Percentiles rank a stretch among this genome's conserved stretches.
Evolutionary conservation across 768 basidiomycete species (phyloP).

Genomic region (Cubamyces lactineus): DNA sequence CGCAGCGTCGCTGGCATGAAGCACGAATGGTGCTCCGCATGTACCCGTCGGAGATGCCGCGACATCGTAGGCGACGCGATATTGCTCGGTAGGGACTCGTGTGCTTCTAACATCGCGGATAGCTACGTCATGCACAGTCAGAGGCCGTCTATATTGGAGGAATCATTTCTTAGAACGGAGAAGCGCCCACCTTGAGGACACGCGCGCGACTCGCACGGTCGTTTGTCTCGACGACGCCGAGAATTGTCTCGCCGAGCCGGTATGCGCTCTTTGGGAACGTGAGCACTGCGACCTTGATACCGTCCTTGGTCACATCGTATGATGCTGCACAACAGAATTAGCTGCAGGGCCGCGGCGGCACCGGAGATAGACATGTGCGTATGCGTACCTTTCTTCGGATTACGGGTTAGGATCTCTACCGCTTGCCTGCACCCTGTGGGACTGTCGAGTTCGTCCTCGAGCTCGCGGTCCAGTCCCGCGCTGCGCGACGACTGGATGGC

Average conservation of each 20-base stretch:
- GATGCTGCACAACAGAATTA: constrained; percentile 56
- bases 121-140: constrained; percentile 50
- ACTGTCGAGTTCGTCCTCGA: constrained; percentile 46
- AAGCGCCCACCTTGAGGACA: constrained; percentile 74
- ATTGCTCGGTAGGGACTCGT: constrained; percentile 76
- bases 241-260: constrained; percentile 88
- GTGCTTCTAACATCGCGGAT: constrained; percentile 86
- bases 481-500: constrained; percentile 17
- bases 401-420: constrained; percentile 88
- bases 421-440: constrained; percentile 73
- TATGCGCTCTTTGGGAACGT: constrained; percentile 93
- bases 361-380: too few relatives aligned
- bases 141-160: background rate
- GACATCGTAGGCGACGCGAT: constrained; percentile 52
- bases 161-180: background rate
- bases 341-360: background rate
- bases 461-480: constrained; percentile 31
- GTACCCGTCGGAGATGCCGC: constrained; percentile 67
- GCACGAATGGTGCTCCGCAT: constrained; percentile 85
- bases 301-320: constrained; percentile 95
- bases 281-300: constrained; percentile 83
- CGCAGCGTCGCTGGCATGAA: constrained; percentile 74
- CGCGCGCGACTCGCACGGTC: constrained; percentile 63
- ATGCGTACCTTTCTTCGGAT: constrained; percentile 80
- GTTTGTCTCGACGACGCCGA: constrained; percentile 89